phyloP scores from a whole-genome alignment of 2,329 filamentous ascomycete genomes.

The Clonostachys solani region DNA sequence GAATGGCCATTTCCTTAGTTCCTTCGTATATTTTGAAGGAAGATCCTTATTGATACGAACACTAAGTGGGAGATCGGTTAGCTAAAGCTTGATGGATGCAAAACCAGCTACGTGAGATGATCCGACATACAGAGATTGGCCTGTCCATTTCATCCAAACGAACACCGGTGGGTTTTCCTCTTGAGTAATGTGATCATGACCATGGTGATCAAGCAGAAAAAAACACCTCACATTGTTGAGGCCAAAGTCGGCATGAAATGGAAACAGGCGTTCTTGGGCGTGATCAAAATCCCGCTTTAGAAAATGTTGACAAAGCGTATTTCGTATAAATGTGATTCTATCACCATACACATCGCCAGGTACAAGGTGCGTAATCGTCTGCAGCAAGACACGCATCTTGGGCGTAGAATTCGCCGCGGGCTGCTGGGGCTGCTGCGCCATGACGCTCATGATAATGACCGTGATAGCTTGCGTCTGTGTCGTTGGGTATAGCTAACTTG shows the following conservation, averaged over 20 bases:
- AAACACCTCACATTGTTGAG: constrained; percentile 5
- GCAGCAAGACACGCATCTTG: constrained; percentile 4
- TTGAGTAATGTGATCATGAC: constrained; percentile 4
- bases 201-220: constrained; percentile 9
- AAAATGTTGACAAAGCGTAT: constrained; percentile 5
- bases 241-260: constrained; percentile 5
- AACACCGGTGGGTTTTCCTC: constrained; percentile 5
- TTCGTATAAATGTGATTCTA: constrained; percentile 4
- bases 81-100: neutral
- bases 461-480: too few relatives aligned
- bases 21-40: neutral
- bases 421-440: neutral
- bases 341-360: constrained; percentile 6
- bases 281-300: constrained; percentile 7
- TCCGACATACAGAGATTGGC: constrained; percentile 6
- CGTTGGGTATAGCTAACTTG: too few relatives aligned
- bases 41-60: neutral
- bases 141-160: constrained; percentile 8
- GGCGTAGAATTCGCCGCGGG: neutral
- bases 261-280: constrained; percentile 3
- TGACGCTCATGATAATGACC: too few relatives aligned
- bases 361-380: constrained; percentile 6
- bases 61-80: neutral
- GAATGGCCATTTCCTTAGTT: neutral
- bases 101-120: neutral